Evolutionary conservation across 164 flowering plant species (phyloP).

Genomic region (Vitis riparia): DNA sequence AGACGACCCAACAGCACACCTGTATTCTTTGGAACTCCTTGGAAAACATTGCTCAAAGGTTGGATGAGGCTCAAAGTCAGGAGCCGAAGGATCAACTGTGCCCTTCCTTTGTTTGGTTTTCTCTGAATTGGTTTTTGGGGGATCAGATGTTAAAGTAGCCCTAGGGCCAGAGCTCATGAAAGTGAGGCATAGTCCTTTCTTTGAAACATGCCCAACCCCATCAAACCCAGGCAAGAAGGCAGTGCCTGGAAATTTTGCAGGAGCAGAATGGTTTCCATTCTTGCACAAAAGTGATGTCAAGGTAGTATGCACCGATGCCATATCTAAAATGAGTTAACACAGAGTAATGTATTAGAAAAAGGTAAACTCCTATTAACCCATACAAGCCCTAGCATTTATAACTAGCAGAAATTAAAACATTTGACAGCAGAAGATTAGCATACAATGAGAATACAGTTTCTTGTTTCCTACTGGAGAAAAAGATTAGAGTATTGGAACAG

Average conservation of each 20-base stretch:
- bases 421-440: too few species aligned
- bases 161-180: conserved; percentile 31
- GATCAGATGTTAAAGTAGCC: conserved; percentile 86
- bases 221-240: conserved; percentile 62
- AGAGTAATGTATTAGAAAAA: background rate
- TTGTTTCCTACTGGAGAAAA: too few species aligned
- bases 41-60: conserved; percentile 94
- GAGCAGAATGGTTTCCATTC: conserved; percentile 39
- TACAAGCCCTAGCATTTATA: background rate
- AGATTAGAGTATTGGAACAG: too few species aligned
- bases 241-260: conserved; percentile 39
- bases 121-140: conserved; percentile 44
- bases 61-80: conserved; percentile 87
- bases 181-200: conserved; percentile 30
- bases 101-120: conserved; percentile 63
- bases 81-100: conserved; percentile 83
- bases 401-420: too few species aligned
- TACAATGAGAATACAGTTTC: too few species aligned
- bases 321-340: conserved; percentile 24
- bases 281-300: conserved; percentile 55
- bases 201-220: conserved; percentile 38
- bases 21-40: conserved; percentile 82
- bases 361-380: background rate
- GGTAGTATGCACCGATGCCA: conserved; percentile 67
- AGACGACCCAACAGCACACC: conserved; percentile 26